Percentiles rank a stretch among this genome's conserved stretches.
Conservation (phyloP, 805 yeast species). For the Komagataella phaffii region DNA sequence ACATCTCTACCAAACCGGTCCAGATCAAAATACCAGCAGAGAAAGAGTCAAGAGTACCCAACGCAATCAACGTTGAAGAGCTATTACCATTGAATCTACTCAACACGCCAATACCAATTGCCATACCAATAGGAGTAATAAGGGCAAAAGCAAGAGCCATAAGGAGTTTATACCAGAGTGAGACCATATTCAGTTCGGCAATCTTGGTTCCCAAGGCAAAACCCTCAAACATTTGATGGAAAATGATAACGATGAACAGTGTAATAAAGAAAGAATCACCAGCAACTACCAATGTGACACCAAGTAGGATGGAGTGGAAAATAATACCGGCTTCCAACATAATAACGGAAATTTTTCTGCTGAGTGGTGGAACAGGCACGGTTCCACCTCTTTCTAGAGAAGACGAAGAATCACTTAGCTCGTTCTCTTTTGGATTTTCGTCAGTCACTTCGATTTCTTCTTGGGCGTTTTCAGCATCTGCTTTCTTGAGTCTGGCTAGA, state of each 20-base stretch:
- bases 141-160: neutral
- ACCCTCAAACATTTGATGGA: conserved; percentile 74
- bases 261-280: conserved; percentile 39
- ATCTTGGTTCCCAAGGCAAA: conserved; percentile 60
- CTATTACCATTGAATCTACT: neutral
- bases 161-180: neutral
- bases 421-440: neutral
- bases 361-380: neutral
- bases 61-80: neutral
- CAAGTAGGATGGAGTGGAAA: conserved; percentile 67
- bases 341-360: conserved; percentile 29
- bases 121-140: neutral
- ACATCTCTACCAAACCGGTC: neutral
- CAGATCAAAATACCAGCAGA: neutral
- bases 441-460: conserved; percentile 4
- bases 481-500: neutral
- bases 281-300: conserved; percentile 52
- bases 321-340: conserved; percentile 61
- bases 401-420: neutral
- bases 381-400: conserved; percentile 5
- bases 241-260: conserved; percentile 49
- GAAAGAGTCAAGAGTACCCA: neutral
- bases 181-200: neutral
- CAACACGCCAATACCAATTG: neutral
- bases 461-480: conserved; percentile 7